Conservation (phyloP, 331 rosid genomes). For the Telfairia occidentalis region DNA sequence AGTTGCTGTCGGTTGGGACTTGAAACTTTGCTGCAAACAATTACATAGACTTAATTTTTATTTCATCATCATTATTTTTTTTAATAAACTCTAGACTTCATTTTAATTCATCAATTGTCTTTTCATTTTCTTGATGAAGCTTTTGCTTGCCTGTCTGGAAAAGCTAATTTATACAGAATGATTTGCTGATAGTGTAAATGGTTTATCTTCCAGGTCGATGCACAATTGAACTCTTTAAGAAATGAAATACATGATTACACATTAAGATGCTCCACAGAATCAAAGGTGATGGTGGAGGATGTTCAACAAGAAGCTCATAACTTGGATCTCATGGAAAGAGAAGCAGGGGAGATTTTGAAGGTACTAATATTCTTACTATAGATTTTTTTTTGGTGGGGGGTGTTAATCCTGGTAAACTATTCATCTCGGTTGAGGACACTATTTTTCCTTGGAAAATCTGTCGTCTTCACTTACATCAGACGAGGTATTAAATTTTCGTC, state of each 20-base stretch:
- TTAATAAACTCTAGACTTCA: background rate
- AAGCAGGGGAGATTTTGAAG: constrained; percentile 58
- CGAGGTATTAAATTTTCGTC: no score
- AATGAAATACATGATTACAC: constrained; percentile 48
- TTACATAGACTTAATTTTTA: background rate
- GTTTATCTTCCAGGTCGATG: constrained; percentile 45
- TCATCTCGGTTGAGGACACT: no score
- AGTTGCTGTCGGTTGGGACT: background rate
- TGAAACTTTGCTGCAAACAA: background rate
- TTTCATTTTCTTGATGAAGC: background rate
- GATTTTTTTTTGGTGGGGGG: no score
- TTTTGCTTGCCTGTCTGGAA: background rate
- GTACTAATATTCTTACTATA: constrained; percentile 23
- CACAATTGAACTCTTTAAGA: constrained; percentile 32
- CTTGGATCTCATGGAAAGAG: constrained; percentile 48
- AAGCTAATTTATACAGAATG: background rate
- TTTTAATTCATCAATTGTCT: background rate
- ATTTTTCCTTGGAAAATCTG: no score
- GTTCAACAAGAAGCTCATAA: constrained; percentile 36
- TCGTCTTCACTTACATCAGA: no score
- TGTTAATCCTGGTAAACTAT: no score
- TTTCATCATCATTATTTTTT: no score
- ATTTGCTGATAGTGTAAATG: constrained; percentile 1
- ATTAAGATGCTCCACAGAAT: constrained; percentile 36
- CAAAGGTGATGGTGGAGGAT: constrained; percentile 46